Base-by-base conservation (phyloP, 306 rosid species). In the Vicia faba region DNA sequence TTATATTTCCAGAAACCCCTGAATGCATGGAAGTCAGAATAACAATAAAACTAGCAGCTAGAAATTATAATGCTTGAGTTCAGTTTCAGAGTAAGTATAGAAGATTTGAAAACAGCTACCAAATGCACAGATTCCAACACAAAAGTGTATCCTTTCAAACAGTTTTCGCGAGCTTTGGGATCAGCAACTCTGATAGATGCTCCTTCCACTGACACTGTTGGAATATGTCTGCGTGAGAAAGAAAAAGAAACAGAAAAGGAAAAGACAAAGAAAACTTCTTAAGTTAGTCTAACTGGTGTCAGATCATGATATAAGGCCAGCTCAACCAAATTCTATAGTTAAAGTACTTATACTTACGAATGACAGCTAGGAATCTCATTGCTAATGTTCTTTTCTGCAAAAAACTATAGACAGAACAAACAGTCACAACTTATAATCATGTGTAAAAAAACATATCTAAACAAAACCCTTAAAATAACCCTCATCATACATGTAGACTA, bases 101-200 rank as follows among this genome's bases (percentile, higher is more conserved):
- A 49, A 44, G 71, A 7, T 53, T 50, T 25, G n/a, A 59, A 57
- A 74, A 73, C 48, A 54, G 51, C 60, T 83, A 92, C 98, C 89
- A 54, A 71, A 45, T 82, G 67, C 68, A 62, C 68, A 12, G 81
- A 75, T 64, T 84, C 96, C 82, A 92, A 78, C 79, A 89, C 73
- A 81, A 89, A 87, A 3, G 86, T 84, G 71, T 86, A 89, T 78
- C 87, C 92, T 59, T 77, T 81, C 75, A 92, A 80, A 85, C 95
- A 87, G 72, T 75, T 79, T 76, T 83, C 95, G 18, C 96, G 96
- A 63, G 74, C 69, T 73, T 73, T 81, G 20, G 88, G 88, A 29
- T 89, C 91, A 53, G 81, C 81, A 86, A 92, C 81, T 76, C 80
- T 81, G 78, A 87, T 81, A n/a, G 87, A 77, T 61, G 68, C 74